Evolutionary conservation across 2,329 filamentous ascomycete genomes (phyloP), one percentile per base, ranked within the genome.

Genomic region (Ramichloridium luteum): DNA sequence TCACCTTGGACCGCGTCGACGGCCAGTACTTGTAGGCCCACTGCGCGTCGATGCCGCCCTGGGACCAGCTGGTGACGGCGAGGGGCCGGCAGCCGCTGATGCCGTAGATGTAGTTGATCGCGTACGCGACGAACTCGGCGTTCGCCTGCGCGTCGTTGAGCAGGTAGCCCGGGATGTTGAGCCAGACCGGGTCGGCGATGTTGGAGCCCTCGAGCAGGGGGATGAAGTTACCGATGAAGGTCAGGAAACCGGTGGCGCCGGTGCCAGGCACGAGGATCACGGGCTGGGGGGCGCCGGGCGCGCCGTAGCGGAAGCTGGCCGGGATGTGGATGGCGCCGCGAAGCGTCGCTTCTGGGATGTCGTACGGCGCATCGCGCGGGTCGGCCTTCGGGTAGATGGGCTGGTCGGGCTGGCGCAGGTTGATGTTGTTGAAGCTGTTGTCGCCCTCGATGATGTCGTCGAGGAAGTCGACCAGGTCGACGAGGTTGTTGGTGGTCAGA

Each of bases 1-100:
- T 51, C 4, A 65, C 54, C 1, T 54, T 51, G 2, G 42, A 41
- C 8, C 61, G 60, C 3, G 62, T 65, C 1, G 61, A 66, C 0
- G 66, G 66, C 64, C 65, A 72, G 54, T 70, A 72, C 39, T 70
- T 71, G 36, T 70, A 51, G 0, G 62, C 66, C 70, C 69, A 74
- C 46, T 74, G 70, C 0, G 59, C 56, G 35, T 67, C 55, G 1
- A 73, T 47, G 22, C 61, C 62, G 13, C 69, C 69, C 45, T 72
- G 67, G 0, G 65, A 70, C 66, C 65, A 73, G 9, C 59, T 59
- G 14, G 73, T 51, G n/a, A 69, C 54, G 16, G 54, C 52, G n/a
- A 67, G 34, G 14, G 62, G 58, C 18, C 41, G 38, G 23, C 51
- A 48, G 25, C 41, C 35, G 20, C 53, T 57, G 35, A 67, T 48